These are phyloP conservation scores for Saitozyma sp. DNA, from an alignment of 768 basidiomycete genomes.

Conservation along the genomic window DNA sequence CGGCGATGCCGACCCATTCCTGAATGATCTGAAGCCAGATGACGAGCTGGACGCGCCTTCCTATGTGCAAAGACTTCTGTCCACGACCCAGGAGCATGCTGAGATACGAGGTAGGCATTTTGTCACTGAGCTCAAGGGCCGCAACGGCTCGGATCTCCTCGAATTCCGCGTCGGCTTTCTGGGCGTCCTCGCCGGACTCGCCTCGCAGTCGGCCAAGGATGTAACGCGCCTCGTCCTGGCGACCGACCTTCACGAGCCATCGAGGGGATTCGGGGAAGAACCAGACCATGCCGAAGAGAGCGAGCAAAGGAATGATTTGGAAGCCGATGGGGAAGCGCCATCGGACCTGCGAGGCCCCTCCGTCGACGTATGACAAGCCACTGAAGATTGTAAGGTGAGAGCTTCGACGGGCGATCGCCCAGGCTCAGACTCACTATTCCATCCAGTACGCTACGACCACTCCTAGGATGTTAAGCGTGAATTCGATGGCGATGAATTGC, in stretches of 20 bases:
- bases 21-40: constrained; percentile 1
- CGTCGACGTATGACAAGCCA: constrained; percentile 16
- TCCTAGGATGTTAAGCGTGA: constrained; percentile 26
- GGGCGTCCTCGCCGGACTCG: constrained; percentile 5
- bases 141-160: constrained; percentile 10
- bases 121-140: background rate
- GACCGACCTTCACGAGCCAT: constrained; percentile 36
- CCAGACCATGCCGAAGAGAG: constrained; percentile 15
- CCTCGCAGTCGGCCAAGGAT: constrained; percentile 15
- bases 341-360: constrained; percentile 10
- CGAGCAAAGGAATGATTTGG: constrained; percentile 24
- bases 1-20: constrained; percentile 1
- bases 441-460: constrained; percentile 35
- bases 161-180: constrained; percentile 14
- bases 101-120: background rate
- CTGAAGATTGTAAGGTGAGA: too few relatives aligned
- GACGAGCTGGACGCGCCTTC: background rate
- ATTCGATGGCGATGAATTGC: constrained; percentile 33
- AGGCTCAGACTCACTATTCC: constrained; percentile 2
- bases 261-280: constrained; percentile 42
- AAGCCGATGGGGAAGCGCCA: constrained; percentile 25
- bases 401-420: background rate
- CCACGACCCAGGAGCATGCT: background rate
- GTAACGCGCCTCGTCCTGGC: constrained; percentile 13
- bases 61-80: background rate